Base-by-base conservation (phyloP, 306 rosid genomes). In the Sophora flavescens region DNA sequence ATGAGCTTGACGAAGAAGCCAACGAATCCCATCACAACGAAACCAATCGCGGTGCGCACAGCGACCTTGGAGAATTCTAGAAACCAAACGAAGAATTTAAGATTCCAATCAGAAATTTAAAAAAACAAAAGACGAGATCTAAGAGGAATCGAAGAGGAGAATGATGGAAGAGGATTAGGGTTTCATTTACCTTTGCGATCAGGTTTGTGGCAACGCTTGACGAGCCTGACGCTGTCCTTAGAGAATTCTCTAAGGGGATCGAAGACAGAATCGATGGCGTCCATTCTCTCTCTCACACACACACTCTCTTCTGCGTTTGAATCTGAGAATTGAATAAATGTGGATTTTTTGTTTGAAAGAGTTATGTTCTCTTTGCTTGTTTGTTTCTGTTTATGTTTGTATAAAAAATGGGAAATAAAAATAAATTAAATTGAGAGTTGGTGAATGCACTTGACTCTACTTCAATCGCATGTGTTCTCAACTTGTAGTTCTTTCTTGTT, bases 21-120 rank as follows among this genome's bases (percentile, higher is more conserved):
- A 3, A 90, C 94, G 66, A 91, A 89, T 44, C 97, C 97, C 97
- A 89, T 91, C 35, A 91, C 97, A 5, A 88, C 93, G 59, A 91
- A 89, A 41, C 97, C 93, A 3, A 91, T 85, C 0, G 97, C 97
- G 7, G 97, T 91, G 18, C 97, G 90, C 33, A 89, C 72, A 1
- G 91, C 97, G 54, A 91, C 95, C 89, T 89, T 91, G 0, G 95
- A 83, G 82, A 88, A 91, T 57, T 91, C 97, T 91, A 50, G n/a
- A 76, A 14, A 62, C 6, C 15, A 48, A 62, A 36, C 2, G 66
- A 3, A 44, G 48, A 45, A 67, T 14, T 41, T 4, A 39, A 69
- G 73, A 79, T 63, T 41, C 3, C 5, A 71, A 59, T 35, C 30
- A 63, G 42, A 8, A 33, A 56, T 2, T 3, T 9, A 10, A 44